Percentiles rank a stretch among this genome's conserved stretches.
Evolutionary conservation across 148 eudicot genomes (phyloP).

Genomic region (Fagopyrum esculentum): DNA sequence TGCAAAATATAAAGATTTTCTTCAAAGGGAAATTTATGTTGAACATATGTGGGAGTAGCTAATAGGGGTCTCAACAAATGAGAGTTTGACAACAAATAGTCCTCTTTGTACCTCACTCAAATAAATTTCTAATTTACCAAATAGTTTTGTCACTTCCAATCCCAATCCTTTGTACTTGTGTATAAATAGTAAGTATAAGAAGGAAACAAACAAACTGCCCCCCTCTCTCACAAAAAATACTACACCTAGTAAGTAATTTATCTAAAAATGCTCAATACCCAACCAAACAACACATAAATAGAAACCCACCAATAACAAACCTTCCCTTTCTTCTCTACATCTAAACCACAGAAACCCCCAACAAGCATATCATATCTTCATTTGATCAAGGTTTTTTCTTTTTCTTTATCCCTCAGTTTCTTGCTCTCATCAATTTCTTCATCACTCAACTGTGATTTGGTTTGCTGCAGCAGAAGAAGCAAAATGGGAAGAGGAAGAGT

Average conservation of each 20-base stretch:
- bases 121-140: background rate
- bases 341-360: background rate
- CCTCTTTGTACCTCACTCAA: background rate
- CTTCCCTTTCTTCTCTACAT: background rate
- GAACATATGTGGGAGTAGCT: background rate
- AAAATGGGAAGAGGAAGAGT: constrained; percentile 11
- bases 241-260: background rate
- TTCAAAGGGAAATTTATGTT: no score
- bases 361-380: background rate
- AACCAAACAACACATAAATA: constrained; percentile 2
- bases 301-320: background rate
- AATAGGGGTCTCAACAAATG: background rate
- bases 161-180: background rate
- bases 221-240: background rate
- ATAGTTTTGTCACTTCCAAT: background rate
- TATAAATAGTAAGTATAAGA: background rate
- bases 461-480: background rate
- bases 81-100: background rate
- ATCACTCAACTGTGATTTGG: background rate
- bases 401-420: background rate
- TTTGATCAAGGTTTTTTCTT: background rate
- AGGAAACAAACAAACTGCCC: background rate
- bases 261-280: background rate
- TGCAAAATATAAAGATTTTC: no score
- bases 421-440: background rate